Evolutionary conservation across 108 stramenopile genomes (phyloP).

Genomic region (Fistulifera pelliculosa): DNA sequence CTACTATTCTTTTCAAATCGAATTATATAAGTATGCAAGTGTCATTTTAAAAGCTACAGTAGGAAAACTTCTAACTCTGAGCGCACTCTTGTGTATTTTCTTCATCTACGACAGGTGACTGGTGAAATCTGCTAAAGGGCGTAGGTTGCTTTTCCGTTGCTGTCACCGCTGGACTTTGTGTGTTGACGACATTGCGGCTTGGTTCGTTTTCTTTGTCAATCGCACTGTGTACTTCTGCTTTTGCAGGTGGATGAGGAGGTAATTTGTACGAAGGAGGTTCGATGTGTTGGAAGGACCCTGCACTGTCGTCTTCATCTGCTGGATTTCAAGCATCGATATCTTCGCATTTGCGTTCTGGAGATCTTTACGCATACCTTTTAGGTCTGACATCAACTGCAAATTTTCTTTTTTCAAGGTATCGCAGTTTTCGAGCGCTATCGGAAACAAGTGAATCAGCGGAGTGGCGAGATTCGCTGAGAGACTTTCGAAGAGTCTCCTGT

Average conservation of each 20-base stretch:
- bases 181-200: background rate
- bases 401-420: constrained; percentile 76
- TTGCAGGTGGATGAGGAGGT: background rate
- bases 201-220: background rate
- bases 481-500: constrained; percentile 28
- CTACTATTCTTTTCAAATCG: too few species aligned
- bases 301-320: constrained; percentile 19
- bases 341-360: constrained; percentile 34
- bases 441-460: constrained; percentile 29
- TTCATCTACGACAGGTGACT: constrained; percentile 4
- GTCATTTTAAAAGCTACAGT: too few species aligned
- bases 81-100: constrained; percentile 25
- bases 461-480: constrained; percentile 16
- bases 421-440: constrained; percentile 34
- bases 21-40: too few species aligned
- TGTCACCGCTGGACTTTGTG: constrained; percentile 4
- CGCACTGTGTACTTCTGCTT: background rate
- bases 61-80: constrained; percentile 12
- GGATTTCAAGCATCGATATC: constrained; percentile 38
- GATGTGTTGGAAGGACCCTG: constrained; percentile 9
- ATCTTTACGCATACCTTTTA: constrained; percentile 55
- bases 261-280: background rate
- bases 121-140: constrained; percentile 15
- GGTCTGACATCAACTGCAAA: constrained; percentile 69
- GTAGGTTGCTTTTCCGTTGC: background rate